Percentiles rank a stretch among this genome's conserved stretches.
These are phyloP conservation scores for Blastobotrys parvus DNA, from an alignment of 805 yeast genomes.

Conservation along the genomic window DNA sequence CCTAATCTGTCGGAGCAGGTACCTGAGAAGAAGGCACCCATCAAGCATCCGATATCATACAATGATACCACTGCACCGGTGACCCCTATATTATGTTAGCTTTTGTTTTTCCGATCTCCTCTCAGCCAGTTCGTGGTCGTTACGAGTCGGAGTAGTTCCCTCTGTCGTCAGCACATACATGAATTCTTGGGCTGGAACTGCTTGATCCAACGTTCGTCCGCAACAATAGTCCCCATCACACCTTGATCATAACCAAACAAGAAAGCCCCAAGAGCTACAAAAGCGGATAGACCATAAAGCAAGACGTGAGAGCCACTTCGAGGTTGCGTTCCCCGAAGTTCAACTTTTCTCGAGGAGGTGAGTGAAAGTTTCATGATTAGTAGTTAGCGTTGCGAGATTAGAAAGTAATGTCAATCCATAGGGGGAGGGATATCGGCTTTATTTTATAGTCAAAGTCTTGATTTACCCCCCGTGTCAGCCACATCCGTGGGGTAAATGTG, in stretches of 20 bases:
- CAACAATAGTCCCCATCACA: slow-evolving; percentile 63
- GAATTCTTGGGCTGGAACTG: slow-evolving; percentile 38
- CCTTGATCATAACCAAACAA: slow-evolving; percentile 66
- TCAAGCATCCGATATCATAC: slow-evolving; percentile 39
- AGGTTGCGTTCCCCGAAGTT: background rate
- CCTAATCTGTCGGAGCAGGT: slow-evolving; percentile 72
- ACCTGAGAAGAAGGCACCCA: slow-evolving; percentile 38
- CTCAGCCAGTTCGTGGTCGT: no score
- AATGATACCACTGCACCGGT: slow-evolving; percentile 44
- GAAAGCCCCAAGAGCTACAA: slow-evolving; percentile 28
- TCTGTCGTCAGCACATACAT: no score
- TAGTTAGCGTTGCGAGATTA: no score
- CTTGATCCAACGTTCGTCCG: slow-evolving; percentile 39
- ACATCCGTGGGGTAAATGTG: no score
- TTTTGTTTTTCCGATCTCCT: no score
- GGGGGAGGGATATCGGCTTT: no score
- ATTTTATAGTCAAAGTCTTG: no score
- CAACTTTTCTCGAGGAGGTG: slow-evolving; percentile 1
- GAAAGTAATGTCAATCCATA: no score
- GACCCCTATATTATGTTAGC: no score
- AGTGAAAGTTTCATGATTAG: no score
- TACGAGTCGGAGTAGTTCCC: no score
- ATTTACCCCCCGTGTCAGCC: no score
- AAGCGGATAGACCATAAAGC: slow-evolving; percentile 10
- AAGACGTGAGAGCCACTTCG: background rate